These are phyloP conservation scores for Pulveroboletus ravenelii DNA, from an alignment of 768 basidiomycete species.

Conservation along the genomic window DNA sequence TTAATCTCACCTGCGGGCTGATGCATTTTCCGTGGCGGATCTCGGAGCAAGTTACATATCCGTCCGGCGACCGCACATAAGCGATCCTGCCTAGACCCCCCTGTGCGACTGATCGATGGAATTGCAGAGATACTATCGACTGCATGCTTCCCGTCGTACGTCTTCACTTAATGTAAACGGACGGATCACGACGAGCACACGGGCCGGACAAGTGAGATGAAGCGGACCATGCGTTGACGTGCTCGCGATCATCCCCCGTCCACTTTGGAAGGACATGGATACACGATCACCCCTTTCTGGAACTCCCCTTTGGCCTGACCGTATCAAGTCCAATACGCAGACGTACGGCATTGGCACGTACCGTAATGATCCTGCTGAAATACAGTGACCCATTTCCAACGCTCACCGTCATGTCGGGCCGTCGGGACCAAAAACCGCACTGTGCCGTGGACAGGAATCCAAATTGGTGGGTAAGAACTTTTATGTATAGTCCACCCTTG, in stretches of 20 bases:
- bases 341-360: slow-evolving; percentile 11
- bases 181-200: slow-evolving; percentile 10
- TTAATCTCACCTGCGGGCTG: slow-evolving; percentile 22
- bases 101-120: neutral
- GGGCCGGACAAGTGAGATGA: neutral
- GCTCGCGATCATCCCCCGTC: slow-evolving; percentile 9
- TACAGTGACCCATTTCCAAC: slow-evolving; percentile 2
- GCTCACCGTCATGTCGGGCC: neutral
- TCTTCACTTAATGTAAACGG: slow-evolving; percentile 2
- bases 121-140: neutral
- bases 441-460: neutral
- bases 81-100: neutral
- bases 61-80: neutral
- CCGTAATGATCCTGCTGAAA: slow-evolving; percentile 1
- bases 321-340: neutral
- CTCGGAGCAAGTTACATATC: slow-evolving; percentile 3
- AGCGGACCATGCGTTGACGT: slow-evolving; percentile 8
- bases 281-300: slow-evolving; percentile 14
- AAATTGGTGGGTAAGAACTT: neutral
- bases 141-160: neutral
- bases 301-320: neutral
- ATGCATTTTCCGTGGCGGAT: slow-evolving; percentile 11
- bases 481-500: neutral
- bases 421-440: neutral
- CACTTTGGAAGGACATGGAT: slow-evolving; percentile 22